Evolutionary conservation across 2,329 filamentous ascomycete species (phyloP).

Genomic region (Paecilomyces formosus): DNA sequence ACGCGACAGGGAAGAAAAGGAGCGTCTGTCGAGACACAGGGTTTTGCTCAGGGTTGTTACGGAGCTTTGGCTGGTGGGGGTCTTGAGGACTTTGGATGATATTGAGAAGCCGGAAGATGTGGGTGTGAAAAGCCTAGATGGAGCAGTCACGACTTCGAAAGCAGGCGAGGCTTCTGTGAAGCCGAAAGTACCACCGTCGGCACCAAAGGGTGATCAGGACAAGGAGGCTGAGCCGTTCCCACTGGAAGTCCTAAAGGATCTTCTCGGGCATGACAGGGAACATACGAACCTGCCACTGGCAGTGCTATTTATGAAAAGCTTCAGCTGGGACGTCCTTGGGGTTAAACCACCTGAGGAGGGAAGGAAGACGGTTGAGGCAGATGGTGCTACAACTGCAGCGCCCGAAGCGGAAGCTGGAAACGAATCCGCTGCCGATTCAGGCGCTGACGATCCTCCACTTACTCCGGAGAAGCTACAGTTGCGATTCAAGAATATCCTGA

Average conservation of each 20-base stretch:
- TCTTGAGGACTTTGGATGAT: constrained; percentile 72
- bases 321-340: constrained; percentile 90
- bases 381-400: constrained; percentile 53
- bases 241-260: constrained; percentile 92
- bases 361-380: constrained; percentile 76
- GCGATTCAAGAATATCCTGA: constrained; percentile 77
- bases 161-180: constrained; percentile 53
- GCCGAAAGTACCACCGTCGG: constrained; percentile 51
- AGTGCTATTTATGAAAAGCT: constrained; percentile 92
- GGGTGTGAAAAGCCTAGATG: constrained; percentile 48
- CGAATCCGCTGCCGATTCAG: constrained; percentile 41
- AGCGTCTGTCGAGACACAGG: constrained; percentile 77
- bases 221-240: constrained; percentile 84
- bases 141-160: constrained; percentile 35
- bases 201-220: constrained; percentile 49
- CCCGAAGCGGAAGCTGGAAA: constrained; percentile 47
- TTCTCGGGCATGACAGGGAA: constrained; percentile 87
- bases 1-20: constrained; percentile 92
- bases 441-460: constrained; percentile 62
- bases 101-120: constrained; percentile 58
- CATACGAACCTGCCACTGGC: constrained; percentile 85
- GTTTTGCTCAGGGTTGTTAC: constrained; percentile 83
- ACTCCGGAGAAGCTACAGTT: constrained; percentile 70
- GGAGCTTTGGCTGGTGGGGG: constrained; percentile 89
- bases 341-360: constrained; percentile 66